Evolutionary conservation across 1,284 basidiomycete species (phyloP), one percentile per base, ranked within the genome.

Genomic region (Naganishia albida): DNA sequence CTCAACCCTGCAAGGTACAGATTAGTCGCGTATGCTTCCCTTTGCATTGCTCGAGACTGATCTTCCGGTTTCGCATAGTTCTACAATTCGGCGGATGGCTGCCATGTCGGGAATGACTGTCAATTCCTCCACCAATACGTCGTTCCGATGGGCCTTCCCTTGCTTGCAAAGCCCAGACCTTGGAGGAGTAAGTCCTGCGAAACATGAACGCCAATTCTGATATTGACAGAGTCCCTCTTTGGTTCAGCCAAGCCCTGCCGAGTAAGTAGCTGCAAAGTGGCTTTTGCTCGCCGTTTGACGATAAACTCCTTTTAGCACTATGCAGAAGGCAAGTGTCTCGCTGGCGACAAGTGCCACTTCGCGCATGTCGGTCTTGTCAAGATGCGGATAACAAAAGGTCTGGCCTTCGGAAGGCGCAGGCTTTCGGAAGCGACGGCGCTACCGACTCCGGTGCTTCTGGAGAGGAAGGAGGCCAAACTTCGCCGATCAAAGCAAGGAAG

Each of bases 301-400:
- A 25, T 26, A 16, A 13, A 7, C 20, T 46, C 13, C 56, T 30
- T 51, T 18, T 38, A 68, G 67, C 78, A 80, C 69, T 80, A 69
- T 62, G 75, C 75, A 60, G 60, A 72, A 0, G 74, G 74, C 0
- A 67, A 69, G 43, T 80, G 78, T 68, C 67, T 63, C 2, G 70
- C 75, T 13, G 78, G 77, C 42, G 74, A 77, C 39, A 67, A 71
- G 10, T 80, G 78, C 63, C 74, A 77, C 66, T 80, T 78, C 55
- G 76, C 77, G 0, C 78, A 80, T 64, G 74, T 75, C 12, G 53
- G 48, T 30, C 30, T 8, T 25, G 46, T 60, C 46, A 48, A 15
- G 2, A 18, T 49, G 15, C 57, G 25, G 57, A 60, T 40, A 40
- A 6, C n/a, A 48, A 48, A 28, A 56, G 44, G 54, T 39, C 39